Evolutionary conservation across 106 monocot species (phyloP), one percentile per base, ranked within the genome.

Genomic region (Apostasia shenzhenica): DNA sequence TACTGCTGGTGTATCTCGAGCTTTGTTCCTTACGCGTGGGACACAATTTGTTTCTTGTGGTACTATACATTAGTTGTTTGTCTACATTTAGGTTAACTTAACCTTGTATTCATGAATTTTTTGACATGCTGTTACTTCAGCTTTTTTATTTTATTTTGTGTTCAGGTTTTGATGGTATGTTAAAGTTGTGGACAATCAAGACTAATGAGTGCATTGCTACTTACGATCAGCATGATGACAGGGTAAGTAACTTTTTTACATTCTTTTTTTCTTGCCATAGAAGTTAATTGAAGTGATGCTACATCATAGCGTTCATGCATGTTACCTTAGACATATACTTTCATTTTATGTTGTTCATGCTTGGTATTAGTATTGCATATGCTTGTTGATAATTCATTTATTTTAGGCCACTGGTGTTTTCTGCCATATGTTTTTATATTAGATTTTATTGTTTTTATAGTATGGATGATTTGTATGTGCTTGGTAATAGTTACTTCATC

Each of bases 211-310:
- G 97, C 76, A 75, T 89, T 77, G 86, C 92, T 70, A 92, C 92
- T 58, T 97, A 92, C 81, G 97, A 97, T 76, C 80, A 92, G 50
- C 97, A 97, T 79, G 97, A 89, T 49, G 89, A 83, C 48, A 97
- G 90, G 89, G 85, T 90, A 82, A 39, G 48, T 12, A 42, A 60
- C 13, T 42, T 54, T 14, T 11, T 73, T 12, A 68, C 66, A 54
- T n/a, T 63, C 10, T 61, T 8, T 46, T n/a, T 53, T 38, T 71
- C 1, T n/a, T 75, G 2, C 54, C 7, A 57, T 65, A 48, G 37
- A 26, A 66, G 8, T 48, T 48, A 9, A 48, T 26, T 26, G 26
- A 26, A 26, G 26, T 26, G 26, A 26, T 26, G 26, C 26, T 26
- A 26, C 26, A 26, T 26, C 26, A 26, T 26, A 26, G 26, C 26